Evolutionary conservation across 2,329 filamentous ascomycete genomes (phyloP), one percentile per base, ranked within the genome.

Genomic region (Neoascochyta sp.): DNA sequence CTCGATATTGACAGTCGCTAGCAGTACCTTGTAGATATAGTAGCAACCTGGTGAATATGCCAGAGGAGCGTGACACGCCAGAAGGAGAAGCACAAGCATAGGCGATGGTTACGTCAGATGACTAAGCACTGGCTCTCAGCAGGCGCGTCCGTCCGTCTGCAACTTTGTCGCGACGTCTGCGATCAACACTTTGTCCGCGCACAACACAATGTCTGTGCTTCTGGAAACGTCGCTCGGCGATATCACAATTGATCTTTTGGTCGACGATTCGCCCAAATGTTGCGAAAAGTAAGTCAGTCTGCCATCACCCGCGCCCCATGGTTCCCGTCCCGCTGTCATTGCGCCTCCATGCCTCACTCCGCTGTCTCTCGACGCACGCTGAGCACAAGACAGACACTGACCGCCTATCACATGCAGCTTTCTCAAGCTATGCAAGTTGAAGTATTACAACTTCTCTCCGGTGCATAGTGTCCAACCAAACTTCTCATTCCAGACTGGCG

Each of bases 381-480:
- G 70, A 82, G 70, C 60, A 62, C 47, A 50, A 36, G 42, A 52
- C 47, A 67, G 55, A 57, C 54, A 69, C 70, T 73, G 70, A 80
- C 70, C 70, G 54, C 46, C 64, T 55, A 54, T 50, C 48, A 25
- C 49, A 36, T 47, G 55, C 49, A 93, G 87, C 74, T 96, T 98
- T 64, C 72, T 98, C 34, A 96, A 98, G 74, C 85, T 98, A 51
- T 95, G 92, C 78, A 96, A 96, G 69, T 73, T 88, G 66, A 98
- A 95, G 70, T 98, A 96, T 70, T 98, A 95, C 79, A 96, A 96
- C 70, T 96, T 93, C 64, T 81, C 88, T 5, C 92, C 90, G 15
- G 70, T 96, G 32, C 86, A 95, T 68, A 88, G 83, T 47, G 78
- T 98, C 20, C 92, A 95, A 60, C 92, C 90, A 62, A 81, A 87